Conservation (phyloP, 208 protist species). For the Lotmaria passim region DNA sequence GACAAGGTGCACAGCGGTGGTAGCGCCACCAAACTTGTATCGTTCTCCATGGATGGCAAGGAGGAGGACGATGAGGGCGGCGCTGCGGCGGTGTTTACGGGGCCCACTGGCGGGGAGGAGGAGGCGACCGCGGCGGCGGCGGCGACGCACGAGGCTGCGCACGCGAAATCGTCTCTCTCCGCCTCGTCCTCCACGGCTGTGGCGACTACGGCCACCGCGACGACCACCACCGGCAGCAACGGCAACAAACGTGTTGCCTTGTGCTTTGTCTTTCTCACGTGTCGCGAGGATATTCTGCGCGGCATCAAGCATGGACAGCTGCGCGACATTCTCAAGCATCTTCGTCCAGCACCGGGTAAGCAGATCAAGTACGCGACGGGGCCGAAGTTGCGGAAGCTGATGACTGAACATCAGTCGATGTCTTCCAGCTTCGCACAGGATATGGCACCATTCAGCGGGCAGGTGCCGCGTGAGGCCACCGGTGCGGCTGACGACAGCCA, state of each 20-base stretch:
- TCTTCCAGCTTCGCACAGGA: slow-evolving; percentile 29
- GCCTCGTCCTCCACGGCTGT: background rate
- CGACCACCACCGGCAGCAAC: background rate
- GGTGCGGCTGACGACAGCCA: background rate
- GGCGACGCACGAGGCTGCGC: background rate
- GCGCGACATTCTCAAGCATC: slow-evolving; percentile 36
- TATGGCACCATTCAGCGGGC: slow-evolving; percentile 15
- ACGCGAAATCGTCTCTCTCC: background rate
- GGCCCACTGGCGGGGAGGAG: background rate
- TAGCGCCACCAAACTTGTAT: background rate
- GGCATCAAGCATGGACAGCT: slow-evolving; percentile 35
- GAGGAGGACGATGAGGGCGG: background rate
- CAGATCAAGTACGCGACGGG: slow-evolving; percentile 68
- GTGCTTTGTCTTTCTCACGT: slow-evolving; percentile 79
- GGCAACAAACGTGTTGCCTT: slow-evolving; percentile 17
- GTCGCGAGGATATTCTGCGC: slow-evolving; percentile 60
- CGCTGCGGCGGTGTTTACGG: background rate
- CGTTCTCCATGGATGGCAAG: background rate
- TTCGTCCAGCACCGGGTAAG: slow-evolving; percentile 49
- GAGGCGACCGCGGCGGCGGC: background rate
- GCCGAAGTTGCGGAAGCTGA: slow-evolving; percentile 44
- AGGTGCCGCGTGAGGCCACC: background rate
- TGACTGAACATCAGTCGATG: slow-evolving; percentile 36
- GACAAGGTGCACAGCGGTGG: background rate
- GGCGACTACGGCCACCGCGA: background rate